Evolutionary conservation across 495 filamentous ascomycete species (phyloP).

Genomic region (Entonaema liquescens): DNA sequence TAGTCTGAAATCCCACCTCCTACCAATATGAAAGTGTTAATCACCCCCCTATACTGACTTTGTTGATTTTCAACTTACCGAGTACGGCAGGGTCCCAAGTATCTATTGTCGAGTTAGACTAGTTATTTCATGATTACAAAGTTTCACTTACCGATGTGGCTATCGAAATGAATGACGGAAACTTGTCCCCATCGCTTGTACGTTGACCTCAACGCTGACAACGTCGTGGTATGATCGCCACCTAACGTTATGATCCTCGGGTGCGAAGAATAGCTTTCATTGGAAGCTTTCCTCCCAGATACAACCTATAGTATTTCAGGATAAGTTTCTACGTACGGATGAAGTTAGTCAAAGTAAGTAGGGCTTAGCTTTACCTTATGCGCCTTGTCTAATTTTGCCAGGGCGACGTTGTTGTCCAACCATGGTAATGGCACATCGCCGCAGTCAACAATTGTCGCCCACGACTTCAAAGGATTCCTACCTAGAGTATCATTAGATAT

Average conservation of each 20-base stretch:
- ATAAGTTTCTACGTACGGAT: neutral
- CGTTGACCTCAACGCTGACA: slow-evolving; percentile 70
- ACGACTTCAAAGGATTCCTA: slow-evolving; percentile 60
- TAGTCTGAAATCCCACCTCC: slow-evolving; percentile 54
- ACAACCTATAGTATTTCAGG: slow-evolving; percentile 28
- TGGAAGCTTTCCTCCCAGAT: slow-evolving; percentile 49
- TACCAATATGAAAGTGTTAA: slow-evolving; percentile 2
- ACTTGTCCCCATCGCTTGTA: slow-evolving; percentile 72
- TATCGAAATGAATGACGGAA: slow-evolving; percentile 77
- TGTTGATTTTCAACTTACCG: slow-evolving; percentile 29
- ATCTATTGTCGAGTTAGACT: slow-evolving; percentile 55
- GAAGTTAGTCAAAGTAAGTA: neutral
- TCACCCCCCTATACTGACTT: neutral
- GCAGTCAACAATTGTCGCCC: slow-evolving; percentile 76
- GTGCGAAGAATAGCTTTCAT: slow-evolving; percentile 41
- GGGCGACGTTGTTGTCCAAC: slow-evolving; percentile 76
- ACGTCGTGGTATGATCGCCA: slow-evolving; percentile 70
- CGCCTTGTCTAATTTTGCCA: slow-evolving; percentile 77
- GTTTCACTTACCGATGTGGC: slow-evolving; percentile 61
- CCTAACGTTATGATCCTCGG: slow-evolving; percentile 74
- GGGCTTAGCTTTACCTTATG: slow-evolving; percentile 37
- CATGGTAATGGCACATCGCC: slow-evolving; percentile 77
- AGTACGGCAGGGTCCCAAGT: slow-evolving; percentile 77
- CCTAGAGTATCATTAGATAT: slow-evolving; percentile 25
- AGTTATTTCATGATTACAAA: neutral